A percentile compares a stretch with the other conserved stretches of the same genome.
Conservation (phyloP, 192 early-diverging fungal species). For the Spizellomyces sp. region DNA sequence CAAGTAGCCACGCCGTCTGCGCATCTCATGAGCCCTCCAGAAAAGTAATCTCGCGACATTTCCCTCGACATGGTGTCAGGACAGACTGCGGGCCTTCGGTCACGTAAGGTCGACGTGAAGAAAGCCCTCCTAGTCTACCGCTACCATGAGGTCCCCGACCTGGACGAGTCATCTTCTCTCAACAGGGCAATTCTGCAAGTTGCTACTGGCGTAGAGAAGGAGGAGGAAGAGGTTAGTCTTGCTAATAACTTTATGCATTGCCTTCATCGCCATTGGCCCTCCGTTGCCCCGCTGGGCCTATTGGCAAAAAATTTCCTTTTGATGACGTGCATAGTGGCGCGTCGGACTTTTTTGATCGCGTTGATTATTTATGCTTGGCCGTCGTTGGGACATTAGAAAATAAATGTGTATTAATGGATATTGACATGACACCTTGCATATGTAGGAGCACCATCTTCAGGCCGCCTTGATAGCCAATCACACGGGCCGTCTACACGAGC, state of each 20-base stretch:
- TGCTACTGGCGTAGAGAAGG: constrained; percentile 97
- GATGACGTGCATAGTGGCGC: too few relatives aligned
- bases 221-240: constrained; percentile 84
- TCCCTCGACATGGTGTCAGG: constrained; percentile 28
- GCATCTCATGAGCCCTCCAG: constrained; percentile 28
- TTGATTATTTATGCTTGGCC: too few relatives aligned
- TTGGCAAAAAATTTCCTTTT: too few relatives aligned
- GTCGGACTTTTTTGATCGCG: too few relatives aligned
- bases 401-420: too few relatives aligned
- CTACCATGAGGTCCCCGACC: constrained; percentile 79
- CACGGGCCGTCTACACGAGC: constrained; percentile 51
- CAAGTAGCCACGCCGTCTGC: not conserved
- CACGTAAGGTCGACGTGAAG: constrained; percentile 86
- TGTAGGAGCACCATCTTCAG: constrained; percentile 92
- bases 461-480: constrained; percentile 80
- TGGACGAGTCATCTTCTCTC: constrained; percentile 73
- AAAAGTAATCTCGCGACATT: constrained; percentile 36
- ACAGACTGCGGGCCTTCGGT: constrained; percentile 36
- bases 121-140: constrained; percentile 80
- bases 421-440: not conserved
- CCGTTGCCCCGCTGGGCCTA: not conserved
- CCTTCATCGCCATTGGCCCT: not conserved
- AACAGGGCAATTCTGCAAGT: constrained; percentile 67
- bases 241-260: not conserved
- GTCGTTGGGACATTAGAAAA: too few relatives aligned